Evolutionary conservation across 192 early-diverging fungal species (phyloP), one percentile per base, ranked within the genome.

Genomic region (Coemansia sp.): DNA sequence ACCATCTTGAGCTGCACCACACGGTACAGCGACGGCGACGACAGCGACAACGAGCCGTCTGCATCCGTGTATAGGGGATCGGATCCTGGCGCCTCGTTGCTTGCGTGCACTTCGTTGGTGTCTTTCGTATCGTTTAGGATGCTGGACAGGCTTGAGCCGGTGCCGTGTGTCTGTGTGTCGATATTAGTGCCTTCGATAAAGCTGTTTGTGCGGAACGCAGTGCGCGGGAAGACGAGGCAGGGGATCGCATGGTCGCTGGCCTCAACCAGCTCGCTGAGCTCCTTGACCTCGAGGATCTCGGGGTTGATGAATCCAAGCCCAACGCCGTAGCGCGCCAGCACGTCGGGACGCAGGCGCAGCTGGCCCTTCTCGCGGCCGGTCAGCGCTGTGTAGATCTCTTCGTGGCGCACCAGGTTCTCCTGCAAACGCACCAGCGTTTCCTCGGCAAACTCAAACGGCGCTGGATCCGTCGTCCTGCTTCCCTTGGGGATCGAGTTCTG

Each of bases 1-100:
- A 81, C 76, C 16, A 84, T 73, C 67, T 86, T 86, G 28, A 88
- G 61, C 68, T 87, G 83, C 7, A 84, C 79, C 3, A 75, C 68
- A 40, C 68, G 57, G 56, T 65, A 81, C 46, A 25, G 57, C 33
- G 61, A 37, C n/a, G n/a, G n/a, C n/a, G n/a, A n/a, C n/a, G n/a
- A 81, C 46, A 25, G 57, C 33, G 61, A 37, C 35, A 45, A 48
- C 10, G 55, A 57, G 29, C 55, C 34, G 34, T 57, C 55, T 8
- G 55, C 15, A 45, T 4, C 25, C 4, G 42, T 16, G 29, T 33
- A 21, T n/a, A 35, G 25, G 21, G 15, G 21, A 33, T 28, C 45
- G 5, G 13, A n/a, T n/a, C n/a, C 4, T 3, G 31, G 15, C 7
- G 43, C 23, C 20, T 29, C 48, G 51, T 30, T 53, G 29, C 21